phyloP scores from a whole-genome alignment of 2,329 filamentous ascomycete genomes.

The Calonectria pauciramosa region DNA sequence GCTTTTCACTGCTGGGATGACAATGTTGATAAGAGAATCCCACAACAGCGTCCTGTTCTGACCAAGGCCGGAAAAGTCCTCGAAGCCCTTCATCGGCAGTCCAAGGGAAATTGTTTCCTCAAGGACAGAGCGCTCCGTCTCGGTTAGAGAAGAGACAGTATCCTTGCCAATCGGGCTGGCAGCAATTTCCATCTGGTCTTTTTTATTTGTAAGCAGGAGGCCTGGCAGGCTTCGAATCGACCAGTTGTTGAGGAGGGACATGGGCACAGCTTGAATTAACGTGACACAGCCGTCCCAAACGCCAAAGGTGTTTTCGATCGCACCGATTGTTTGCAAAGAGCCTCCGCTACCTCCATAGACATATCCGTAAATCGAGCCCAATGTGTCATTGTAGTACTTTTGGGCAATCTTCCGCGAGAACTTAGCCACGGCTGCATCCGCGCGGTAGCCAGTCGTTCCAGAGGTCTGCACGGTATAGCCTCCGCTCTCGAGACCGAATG shows the following conservation, averaged over 20 bases:
- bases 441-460: slow-evolving; percentile 33
- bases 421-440: slow-evolving; percentile 40
- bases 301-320: slow-evolving; percentile 35
- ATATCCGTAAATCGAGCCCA: slow-evolving; percentile 36
- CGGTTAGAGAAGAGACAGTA: slow-evolving; percentile 1
- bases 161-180: slow-evolving; percentile 28
- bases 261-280: slow-evolving; percentile 35
- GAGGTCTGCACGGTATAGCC: slow-evolving; percentile 37
- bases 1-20: slow-evolving; percentile 6
- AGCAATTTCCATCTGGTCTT: slow-evolving; percentile 13
- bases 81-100: background rate
- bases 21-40: background rate
- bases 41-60: background rate
- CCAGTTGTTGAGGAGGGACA: slow-evolving; percentile 36
- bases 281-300: slow-evolving; percentile 42
- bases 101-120: background rate
- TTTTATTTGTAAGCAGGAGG: slow-evolving; percentile 3
- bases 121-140: background rate
- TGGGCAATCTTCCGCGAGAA: slow-evolving; percentile 31
- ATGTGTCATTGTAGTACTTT: slow-evolving; percentile 25
- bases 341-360: slow-evolving; percentile 41
- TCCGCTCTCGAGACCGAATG: slow-evolving; percentile 34
- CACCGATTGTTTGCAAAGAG: slow-evolving; percentile 36
- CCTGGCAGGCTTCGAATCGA: slow-evolving; percentile 27
- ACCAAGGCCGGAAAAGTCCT: background rate